Percentiles rank a stretch among this genome's conserved stretches.
phyloP scores from a whole-genome alignment of 2,329 filamentous ascomycete species.

The Shiraia bambusicola region DNA sequence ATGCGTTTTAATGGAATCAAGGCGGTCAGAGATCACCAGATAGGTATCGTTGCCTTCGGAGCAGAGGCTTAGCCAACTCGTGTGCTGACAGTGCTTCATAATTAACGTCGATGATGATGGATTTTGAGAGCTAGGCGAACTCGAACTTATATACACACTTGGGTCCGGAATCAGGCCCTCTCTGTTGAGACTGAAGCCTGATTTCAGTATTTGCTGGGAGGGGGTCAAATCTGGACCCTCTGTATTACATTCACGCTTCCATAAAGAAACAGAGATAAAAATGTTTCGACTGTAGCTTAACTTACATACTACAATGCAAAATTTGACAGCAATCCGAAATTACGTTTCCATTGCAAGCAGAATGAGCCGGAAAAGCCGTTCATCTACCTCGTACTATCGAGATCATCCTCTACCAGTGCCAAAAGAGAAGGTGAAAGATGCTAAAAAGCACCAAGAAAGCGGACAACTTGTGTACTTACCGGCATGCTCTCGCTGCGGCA shows the following conservation, averaged over 20 bases:
- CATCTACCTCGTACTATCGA: neutral
- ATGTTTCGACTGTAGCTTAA: neutral
- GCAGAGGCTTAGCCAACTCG: slow-evolving; percentile 23
- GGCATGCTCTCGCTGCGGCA: neutral
- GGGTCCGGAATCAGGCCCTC: neutral
- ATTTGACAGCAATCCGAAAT: neutral
- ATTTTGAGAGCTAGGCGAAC: neutral
- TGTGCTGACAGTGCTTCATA: slow-evolving; percentile 27
- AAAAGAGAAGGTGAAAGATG: neutral
- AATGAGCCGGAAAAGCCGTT: neutral
- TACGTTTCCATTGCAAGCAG: neutral
- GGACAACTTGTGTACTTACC: neutral
- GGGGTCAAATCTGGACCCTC: neutral
- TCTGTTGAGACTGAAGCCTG: neutral
- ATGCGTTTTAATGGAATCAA: slow-evolving; percentile 21
- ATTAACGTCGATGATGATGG: slow-evolving; percentile 1
- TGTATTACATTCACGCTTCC: neutral
- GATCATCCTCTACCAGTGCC: neutral
- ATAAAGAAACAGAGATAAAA: neutral
- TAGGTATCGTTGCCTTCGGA: slow-evolving; percentile 18
- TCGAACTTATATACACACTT: neutral
- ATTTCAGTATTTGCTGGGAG: neutral
- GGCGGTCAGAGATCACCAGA: slow-evolving; percentile 20
- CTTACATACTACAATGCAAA: neutral
- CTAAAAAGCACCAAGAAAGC: neutral